Percentiles rank a stretch among this genome's conserved stretches.
Evolutionary conservation across 441 rosid species (phyloP).

Genomic region (Breynia disticha): DNA sequence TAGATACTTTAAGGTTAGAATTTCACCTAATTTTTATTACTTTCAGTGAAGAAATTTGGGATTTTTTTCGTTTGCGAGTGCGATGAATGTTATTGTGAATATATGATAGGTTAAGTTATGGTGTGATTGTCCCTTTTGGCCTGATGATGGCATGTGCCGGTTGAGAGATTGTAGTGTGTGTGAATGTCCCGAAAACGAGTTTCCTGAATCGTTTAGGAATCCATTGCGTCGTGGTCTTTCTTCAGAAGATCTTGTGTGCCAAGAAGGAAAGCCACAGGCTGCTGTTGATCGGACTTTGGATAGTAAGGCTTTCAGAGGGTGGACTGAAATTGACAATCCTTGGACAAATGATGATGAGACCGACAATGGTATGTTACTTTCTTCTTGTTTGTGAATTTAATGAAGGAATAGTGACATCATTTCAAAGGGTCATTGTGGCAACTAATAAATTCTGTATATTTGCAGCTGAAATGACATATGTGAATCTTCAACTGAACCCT

Average conservation of each 20-base stretch:
- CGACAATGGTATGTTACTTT: constrained; percentile 45
- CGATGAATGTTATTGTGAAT: neutral
- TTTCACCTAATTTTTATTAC: no score
- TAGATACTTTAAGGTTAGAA: constrained; percentile 76
- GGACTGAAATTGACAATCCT: constrained; percentile 85
- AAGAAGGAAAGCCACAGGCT: constrained; percentile 90
- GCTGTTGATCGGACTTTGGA: constrained; percentile 81
- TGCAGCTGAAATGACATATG: constrained; percentile 89
- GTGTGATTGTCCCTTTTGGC: constrained; percentile 99
- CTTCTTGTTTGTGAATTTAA: neutral
- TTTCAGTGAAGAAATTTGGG: no score
- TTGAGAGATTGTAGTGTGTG: constrained; percentile 91
- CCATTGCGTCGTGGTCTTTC: constrained; percentile 45
- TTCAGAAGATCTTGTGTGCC: constrained; percentile 56
- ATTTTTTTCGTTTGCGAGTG: neutral
- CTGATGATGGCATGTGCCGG: constrained; percentile 94
- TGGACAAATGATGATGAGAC: constrained; percentile 96
- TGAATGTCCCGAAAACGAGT: constrained; percentile 89
- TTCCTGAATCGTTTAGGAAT: constrained; percentile 62
- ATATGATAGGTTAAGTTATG: constrained; percentile 62
- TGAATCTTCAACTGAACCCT: constrained; percentile 84
- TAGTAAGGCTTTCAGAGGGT: constrained; percentile 57
- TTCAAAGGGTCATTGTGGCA: neutral
- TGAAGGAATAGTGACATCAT: neutral
- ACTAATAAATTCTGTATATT: constrained; percentile 13